phyloP scores from a whole-genome alignment of 1,139 yeast species.

The Tardiomyces blankii region DNA sequence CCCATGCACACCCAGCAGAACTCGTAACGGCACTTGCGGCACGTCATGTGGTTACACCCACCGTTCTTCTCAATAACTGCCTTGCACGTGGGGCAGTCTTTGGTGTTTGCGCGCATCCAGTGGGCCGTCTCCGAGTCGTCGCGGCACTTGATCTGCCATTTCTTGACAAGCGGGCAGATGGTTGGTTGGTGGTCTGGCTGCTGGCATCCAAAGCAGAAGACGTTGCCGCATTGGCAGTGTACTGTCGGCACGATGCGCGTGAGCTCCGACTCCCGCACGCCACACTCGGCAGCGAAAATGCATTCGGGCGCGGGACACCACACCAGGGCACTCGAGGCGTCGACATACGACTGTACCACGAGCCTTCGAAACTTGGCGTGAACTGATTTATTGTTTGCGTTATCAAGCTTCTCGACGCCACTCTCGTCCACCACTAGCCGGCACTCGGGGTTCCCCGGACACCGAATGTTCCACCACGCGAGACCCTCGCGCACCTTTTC shows the following conservation, averaged over 20 bases:
- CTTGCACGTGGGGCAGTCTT: constrained; percentile 54
- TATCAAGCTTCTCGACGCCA: constrained; percentile 30
- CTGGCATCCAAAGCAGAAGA: constrained; percentile 72
- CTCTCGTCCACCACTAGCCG: constrained; percentile 20
- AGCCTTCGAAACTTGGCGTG: constrained; percentile 15
- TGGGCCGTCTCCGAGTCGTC: constrained; percentile 84
- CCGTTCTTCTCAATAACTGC: constrained; percentile 67
- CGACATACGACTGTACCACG: constrained; percentile 37
- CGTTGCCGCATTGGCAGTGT: constrained; percentile 52
- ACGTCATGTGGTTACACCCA: constrained; percentile 94
- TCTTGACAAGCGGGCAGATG: constrained; percentile 57
- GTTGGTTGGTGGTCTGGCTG: constrained; percentile 65
- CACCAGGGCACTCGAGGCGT: constrained; percentile 39
- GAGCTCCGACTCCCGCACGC: constrained; percentile 17
- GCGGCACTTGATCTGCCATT: constrained; percentile 71
- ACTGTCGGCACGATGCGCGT: constrained; percentile 34
- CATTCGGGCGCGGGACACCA: constrained; percentile 94
- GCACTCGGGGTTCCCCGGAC: constrained; percentile 44
- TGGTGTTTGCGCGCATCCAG: constrained; percentile 87
- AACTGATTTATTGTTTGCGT: constrained; percentile 9
- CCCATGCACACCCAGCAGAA: constrained; percentile 93
- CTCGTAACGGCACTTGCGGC: constrained; percentile 64
- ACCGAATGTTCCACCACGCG: constrained; percentile 38
- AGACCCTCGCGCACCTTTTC: constrained; percentile 41
- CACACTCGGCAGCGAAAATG: constrained; percentile 42